A percentile compares a stretch with the other conserved stretches of the same genome.
These are phyloP conservation scores for Amesomyces nigricolor DNA, from an alignment of 2,329 filamentous ascomycete species.

Conservation along the genomic window DNA sequence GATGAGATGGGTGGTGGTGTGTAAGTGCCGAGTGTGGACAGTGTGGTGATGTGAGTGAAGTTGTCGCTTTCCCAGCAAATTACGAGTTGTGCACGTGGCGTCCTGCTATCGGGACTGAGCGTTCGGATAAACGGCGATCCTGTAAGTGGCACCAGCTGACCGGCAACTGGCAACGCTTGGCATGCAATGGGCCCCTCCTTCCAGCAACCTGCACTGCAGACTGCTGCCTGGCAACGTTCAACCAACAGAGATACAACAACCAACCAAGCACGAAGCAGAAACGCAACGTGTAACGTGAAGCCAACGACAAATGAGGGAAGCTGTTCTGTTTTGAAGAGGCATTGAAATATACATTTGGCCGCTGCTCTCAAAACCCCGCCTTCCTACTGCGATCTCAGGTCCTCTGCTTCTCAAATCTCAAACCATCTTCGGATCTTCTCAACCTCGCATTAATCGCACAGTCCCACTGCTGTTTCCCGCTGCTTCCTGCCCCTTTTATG, in stretches of 20 bases:
- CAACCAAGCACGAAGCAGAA: no score
- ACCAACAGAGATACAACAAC: no score
- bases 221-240: background rate
- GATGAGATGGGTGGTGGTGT: background rate
- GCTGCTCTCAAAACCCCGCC: no score
- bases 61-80: constrained; percentile 4
- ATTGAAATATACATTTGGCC: no score
- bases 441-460: no score
- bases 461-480: no score
- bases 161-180: background rate
- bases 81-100: constrained; percentile 7
- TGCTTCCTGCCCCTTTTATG: background rate
- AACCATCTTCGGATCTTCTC: no score
- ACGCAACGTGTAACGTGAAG: background rate
- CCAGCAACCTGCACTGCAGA: no score
- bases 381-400: background rate
- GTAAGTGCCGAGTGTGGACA: background rate
- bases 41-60: background rate
- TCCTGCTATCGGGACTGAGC: constrained; percentile 15
- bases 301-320: no score
- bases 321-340: no score
- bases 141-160: background rate
- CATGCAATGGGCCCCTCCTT: background rate
- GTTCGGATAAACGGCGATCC: background rate
- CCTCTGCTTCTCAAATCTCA: background rate